Conservation (phyloP, 2,329 filamentous ascomycete genomes). For the Pseudophaeomoniella oleicola region DNA sequence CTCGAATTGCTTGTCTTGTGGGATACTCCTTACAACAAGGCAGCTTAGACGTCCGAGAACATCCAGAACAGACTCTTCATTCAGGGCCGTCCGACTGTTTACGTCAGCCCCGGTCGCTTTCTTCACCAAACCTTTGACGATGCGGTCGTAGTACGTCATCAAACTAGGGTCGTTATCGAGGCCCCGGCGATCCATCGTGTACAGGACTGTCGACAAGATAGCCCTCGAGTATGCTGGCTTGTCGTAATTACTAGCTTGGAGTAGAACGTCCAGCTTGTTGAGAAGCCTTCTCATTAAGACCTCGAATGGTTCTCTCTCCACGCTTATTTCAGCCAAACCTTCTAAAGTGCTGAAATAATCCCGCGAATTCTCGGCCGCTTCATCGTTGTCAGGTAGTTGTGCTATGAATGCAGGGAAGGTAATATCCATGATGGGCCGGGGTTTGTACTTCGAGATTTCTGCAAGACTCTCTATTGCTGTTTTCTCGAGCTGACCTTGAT, state of each 20-base stretch:
- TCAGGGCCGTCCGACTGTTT: constrained; percentile 23
- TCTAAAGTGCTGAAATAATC: constrained; percentile 44
- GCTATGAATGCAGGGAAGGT: constrained; percentile 54
- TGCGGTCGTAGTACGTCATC: constrained; percentile 33
- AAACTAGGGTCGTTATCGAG: constrained; percentile 26
- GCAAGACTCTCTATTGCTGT: constrained; percentile 44
- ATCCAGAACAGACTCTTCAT: constrained; percentile 39
- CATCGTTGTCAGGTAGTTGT: constrained; percentile 42
- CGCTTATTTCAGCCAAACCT: constrained; percentile 48
- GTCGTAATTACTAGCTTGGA: constrained; percentile 31
- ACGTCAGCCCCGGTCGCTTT: constrained; percentile 21
- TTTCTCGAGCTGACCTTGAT: constrained; percentile 41
- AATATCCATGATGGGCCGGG: constrained; percentile 47
- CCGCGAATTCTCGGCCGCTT: constrained; percentile 20
- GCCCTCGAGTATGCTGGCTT: constrained; percentile 41
- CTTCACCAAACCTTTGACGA: constrained; percentile 30
- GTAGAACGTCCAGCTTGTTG: constrained; percentile 45
- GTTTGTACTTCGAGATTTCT: constrained; percentile 47
- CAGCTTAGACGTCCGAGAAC: constrained; percentile 47
- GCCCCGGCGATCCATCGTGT: constrained; percentile 41
- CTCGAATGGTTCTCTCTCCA: constrained; percentile 48
- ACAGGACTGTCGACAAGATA: constrained; percentile 46
- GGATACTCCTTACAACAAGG: constrained; percentile 41
- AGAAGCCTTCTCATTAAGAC: constrained; percentile 48
- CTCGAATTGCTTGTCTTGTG: constrained; percentile 34